Base-by-base conservation (phyloP, 2,329 filamentous ascomycete genomes). In the Immersiporthe knoxdaviesiana region DNA sequence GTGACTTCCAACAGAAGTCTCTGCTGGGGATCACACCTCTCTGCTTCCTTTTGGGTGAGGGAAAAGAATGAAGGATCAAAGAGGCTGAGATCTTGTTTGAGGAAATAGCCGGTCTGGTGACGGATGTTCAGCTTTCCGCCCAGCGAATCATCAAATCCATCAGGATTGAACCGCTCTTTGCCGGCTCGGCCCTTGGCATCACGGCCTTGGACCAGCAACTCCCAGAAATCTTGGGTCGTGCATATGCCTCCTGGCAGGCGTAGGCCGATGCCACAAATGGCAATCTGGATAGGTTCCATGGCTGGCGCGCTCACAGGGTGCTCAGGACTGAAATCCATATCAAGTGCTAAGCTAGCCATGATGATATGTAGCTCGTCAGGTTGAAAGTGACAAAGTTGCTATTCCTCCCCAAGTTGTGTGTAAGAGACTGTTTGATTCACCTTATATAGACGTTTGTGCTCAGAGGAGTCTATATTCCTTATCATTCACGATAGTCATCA, bases 181-280 rank as follows among this genome's bases (percentile, higher is more conserved):
- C 76, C 76, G 1, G 77, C 71, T 8, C 58, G 68, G 27, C 65
- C 54, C 8, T 73, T 73, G 0, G 71, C 71, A 58, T 75, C 74
- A 12, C 72, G 67, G n/a, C 72, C 72, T n/a, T 72, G 68, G 11
- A 72, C 44, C 1, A 78, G 66, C 27, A 78, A 68, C n/a, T 77
- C 73, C 77, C 77, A 78, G 63, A 74, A 72, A 11, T 72, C 70
- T 10, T 73, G 44, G 21, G 72, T 59, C 16, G 54, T 71, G 8
- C 41, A 63, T 14, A 77, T 68, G 2, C 73, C 74, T 2, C 76
- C 76, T 4, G 77, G 75, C 3, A 77, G 74, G 21, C 60, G 60
- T 18, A 64, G 10, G 3, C 59, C 47, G 3, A 68, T 56, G 16
- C 66, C 66, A 21, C 60, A 63, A 4, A 68, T 58, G 14, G 66